Evolutionary conservation across 106 monocot species (phyloP).

Genomic region (Allium cepa): DNA sequence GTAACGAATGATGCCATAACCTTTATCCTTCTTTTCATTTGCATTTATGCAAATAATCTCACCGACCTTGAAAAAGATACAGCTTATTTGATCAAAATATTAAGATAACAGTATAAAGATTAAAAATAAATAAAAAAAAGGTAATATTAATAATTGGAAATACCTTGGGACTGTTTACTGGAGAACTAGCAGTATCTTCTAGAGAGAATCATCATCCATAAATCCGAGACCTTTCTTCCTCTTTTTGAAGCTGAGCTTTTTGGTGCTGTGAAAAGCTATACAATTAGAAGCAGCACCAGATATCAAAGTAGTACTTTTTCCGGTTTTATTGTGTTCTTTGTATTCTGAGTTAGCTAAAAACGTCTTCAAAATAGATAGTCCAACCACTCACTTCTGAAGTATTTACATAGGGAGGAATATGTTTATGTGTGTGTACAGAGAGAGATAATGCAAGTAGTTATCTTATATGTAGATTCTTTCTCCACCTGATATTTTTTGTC

Average conservation of each 20-base stretch:
- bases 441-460: too few species aligned
- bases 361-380: constrained; percentile 20
- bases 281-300: constrained; percentile 29
- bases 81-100: background rate
- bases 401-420: too few species aligned
- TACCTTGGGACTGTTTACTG: constrained; percentile 18
- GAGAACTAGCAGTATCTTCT: constrained; percentile 55
- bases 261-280: constrained; percentile 1
- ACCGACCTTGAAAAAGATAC: background rate
- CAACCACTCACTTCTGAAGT: constrained; percentile 14
- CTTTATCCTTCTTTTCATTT: background rate
- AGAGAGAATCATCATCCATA: constrained; percentile 19
- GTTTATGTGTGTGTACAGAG: too few species aligned
- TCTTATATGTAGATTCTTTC: too few species aligned
- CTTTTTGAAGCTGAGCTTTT: constrained; percentile 22
- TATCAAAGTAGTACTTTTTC: constrained; percentile 11
- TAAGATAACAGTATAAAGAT: background rate
- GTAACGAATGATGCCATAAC: too few species aligned
- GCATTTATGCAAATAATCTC: background rate
- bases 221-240: constrained; percentile 7
- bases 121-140: background rate
- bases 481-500: too few species aligned
- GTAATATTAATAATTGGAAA: background rate
- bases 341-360: constrained; percentile 6
- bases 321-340: background rate